A percentile compares a stretch with the other conserved stretches of the same genome.
These are phyloP conservation scores for Rhododendron ferrugineum DNA, from an alignment of 148 eudicot genomes.

Conservation along the genomic window DNA sequence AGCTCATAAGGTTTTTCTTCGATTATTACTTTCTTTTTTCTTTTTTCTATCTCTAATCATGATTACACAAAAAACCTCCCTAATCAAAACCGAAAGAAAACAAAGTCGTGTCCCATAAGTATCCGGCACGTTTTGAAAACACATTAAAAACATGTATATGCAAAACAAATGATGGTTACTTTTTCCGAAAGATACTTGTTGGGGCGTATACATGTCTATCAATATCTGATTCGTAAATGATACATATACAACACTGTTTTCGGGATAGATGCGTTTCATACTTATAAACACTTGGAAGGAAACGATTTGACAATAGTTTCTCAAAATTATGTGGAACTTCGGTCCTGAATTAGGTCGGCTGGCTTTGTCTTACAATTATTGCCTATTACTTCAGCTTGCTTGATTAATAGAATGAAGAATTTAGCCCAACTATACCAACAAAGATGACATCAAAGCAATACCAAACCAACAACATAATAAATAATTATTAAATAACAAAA, in stretches of 20 bases:
- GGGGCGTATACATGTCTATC: neutral
- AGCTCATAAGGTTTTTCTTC: too few relatives aligned
- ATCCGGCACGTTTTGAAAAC: neutral
- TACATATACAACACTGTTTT: neutral
- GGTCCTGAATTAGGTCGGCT: neutral
- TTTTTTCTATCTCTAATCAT: too few relatives aligned
- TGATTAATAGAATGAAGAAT: neutral
- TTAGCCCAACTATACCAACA: neutral
- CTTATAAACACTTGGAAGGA: neutral
- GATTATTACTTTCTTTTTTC: too few relatives aligned
- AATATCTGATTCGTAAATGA: neutral
- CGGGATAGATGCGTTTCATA: neutral
- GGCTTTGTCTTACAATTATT: neutral
- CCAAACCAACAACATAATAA: neutral
- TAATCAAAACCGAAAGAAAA: too few relatives aligned
- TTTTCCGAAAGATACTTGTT: neutral
- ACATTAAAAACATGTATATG: neutral
- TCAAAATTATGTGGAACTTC: neutral
- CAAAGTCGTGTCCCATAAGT: neutral
- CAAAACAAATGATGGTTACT: neutral
- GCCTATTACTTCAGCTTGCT: neutral
- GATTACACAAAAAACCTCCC: too few relatives aligned
- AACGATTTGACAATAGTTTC: neutral
- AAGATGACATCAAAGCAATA: neutral
- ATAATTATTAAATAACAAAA: neutral